Evolutionary conservation across 352 stramenopile genomes (phyloP), one percentile per base, ranked within the genome.

Genomic region (Globisporangium radiosum): DNA sequence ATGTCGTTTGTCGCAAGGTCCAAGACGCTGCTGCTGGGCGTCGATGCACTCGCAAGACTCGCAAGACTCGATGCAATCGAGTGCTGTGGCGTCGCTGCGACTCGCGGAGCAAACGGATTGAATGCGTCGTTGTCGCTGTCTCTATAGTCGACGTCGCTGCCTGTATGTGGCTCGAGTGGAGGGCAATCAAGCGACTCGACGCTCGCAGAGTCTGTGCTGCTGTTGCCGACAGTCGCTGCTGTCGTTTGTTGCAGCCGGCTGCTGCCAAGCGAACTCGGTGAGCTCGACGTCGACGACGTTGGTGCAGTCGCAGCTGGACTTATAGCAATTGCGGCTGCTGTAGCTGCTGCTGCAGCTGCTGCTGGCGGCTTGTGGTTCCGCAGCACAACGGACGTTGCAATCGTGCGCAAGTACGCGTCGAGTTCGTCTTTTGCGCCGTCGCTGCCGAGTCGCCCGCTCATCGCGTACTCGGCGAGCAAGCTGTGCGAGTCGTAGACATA

Each of bases 391-490:
- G 82, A 86, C 47, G 71, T 68, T 7, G 75, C 69, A 43, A 92
- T 77, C 51, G 72, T 76, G 47, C 83, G 72, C 52, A 93, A 57
- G 63, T 89, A 90, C 14, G 73, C 78, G 47, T 77, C 71, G 40
- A 93, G 66, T 25, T 87, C 79, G 42, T 90, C 75, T 14, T 72
- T 78, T 17, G 68, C 73, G 5, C 75, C 83, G 37, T 80, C 68
- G 11, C 80, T 77, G 11, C 78, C 81, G 11, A 86, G 54, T 48
- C 68, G 50, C 5, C 83, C 83, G 4, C 74, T 90, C 39, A 93
- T 71, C 1, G 81, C 75, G 54, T 86, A 91, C 66, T 93, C 83
- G 17, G 75, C 68, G 40, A 93, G 61, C 51, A 93, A 56, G 11
- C 71, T 78, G 54, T 11, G n/a, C n/a, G 5, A 60, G 33, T 7